Conservation (phyloP, 1,139 yeast species). For the Groenewaldozyma sp. region DNA sequence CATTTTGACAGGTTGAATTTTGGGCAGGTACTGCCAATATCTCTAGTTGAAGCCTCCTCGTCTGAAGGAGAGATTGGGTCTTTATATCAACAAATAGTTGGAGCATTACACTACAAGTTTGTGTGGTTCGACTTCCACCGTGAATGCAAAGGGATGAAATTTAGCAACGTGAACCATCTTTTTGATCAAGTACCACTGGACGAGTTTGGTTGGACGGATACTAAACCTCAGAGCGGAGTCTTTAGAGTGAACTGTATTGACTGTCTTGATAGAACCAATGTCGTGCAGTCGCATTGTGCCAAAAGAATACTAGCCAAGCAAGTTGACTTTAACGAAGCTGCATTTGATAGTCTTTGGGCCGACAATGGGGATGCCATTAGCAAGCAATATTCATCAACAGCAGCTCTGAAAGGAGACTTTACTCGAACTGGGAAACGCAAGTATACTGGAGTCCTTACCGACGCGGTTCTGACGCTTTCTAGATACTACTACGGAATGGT, state of each 20-base stretch:
- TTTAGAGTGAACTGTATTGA: conserved; percentile 36
- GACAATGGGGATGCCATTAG: conserved; percentile 40
- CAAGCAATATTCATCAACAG: conserved; percentile 36
- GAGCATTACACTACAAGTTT: conserved; percentile 20
- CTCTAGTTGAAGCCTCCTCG: conserved; percentile 32
- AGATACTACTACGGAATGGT: conserved; percentile 35
- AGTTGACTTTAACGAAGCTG: conserved; percentile 19
- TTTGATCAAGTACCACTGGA: conserved; percentile 20
- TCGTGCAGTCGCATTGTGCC: conserved; percentile 32
- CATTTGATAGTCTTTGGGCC: conserved; percentile 32
- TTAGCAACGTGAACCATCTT: conserved; percentile 28
- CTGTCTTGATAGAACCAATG: conserved; percentile 38
- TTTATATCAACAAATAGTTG: conserved; percentile 26
- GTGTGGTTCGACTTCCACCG: conserved; percentile 40
- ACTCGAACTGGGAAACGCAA: conserved; percentile 35
- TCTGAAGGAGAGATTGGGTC: conserved; percentile 32
- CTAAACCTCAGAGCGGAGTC: conserved; percentile 28
- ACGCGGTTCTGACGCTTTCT: conserved; percentile 34
- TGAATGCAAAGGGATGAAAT: conserved; percentile 34
- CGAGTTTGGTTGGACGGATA: conserved; percentile 27
- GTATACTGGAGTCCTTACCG: conserved; percentile 33
- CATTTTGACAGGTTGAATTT: conserved; percentile 29
- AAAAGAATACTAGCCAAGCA: conserved; percentile 22
- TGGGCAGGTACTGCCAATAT: conserved; percentile 27
- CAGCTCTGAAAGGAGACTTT: conserved; percentile 38